Evolutionary conservation across 371 early-diverging fungal species (phyloP).

Genomic region (Mortierella sp.): DNA sequence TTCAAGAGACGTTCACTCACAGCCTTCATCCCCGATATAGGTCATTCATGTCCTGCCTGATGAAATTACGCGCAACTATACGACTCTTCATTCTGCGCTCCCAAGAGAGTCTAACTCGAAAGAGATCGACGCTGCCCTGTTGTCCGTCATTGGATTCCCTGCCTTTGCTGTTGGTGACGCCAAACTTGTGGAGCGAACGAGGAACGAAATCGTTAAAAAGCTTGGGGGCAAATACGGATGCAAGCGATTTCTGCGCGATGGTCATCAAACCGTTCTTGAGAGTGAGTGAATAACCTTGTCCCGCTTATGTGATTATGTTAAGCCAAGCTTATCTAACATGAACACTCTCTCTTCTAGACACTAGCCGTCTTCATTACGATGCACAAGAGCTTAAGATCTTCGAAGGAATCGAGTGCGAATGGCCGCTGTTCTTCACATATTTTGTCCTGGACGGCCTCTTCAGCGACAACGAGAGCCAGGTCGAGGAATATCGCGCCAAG

Average conservation of each 20-base stretch:
- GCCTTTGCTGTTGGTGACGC: slow-evolving; percentile 88
- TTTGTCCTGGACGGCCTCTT: slow-evolving; percentile 88
- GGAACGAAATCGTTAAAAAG: slow-evolving; percentile 83
- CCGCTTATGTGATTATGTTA: not conserved
- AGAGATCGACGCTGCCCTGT: slow-evolving; percentile 89
- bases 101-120: slow-evolving; percentile 92
- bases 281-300: slow-evolving; percentile 14
- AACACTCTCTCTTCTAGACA: slow-evolving; percentile 57
- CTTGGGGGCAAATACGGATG: slow-evolving; percentile 88
- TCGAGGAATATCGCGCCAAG: slow-evolving; percentile 75
- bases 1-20: too few species aligned
- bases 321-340: not conserved
- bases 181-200: slow-evolving; percentile 71
- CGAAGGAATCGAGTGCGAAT: slow-evolving; percentile 90
- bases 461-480: slow-evolving; percentile 73
- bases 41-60: slow-evolving; percentile 89
- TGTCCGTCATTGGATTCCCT: slow-evolving; percentile 90
- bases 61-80: slow-evolving; percentile 87
- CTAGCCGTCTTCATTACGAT: slow-evolving; percentile 83
- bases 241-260: slow-evolving; percentile 91
- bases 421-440: slow-evolving; percentile 94
- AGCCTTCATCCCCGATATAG: slow-evolving; percentile 33
- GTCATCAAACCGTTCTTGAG: slow-evolving; percentile 89
- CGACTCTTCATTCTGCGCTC: slow-evolving; percentile 82
- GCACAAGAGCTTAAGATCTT: slow-evolving; percentile 89